Evolutionary conservation across 805 yeast genomes (phyloP).

Genomic region (Lachancea nothofagi): DNA sequence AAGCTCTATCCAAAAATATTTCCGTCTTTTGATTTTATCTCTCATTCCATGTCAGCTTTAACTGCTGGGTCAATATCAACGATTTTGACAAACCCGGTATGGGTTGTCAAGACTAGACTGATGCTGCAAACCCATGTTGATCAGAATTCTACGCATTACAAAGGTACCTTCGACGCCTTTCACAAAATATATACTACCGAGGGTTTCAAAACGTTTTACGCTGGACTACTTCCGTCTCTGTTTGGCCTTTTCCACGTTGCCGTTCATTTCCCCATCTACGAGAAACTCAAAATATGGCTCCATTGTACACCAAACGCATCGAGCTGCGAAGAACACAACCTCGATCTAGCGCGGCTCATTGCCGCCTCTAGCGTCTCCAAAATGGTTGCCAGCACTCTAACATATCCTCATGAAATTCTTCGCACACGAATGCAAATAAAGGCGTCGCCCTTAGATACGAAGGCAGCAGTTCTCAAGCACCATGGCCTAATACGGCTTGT

Average conservation of each 20-base stretch:
- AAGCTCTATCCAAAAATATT: constrained; percentile 42
- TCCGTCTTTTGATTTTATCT: constrained; percentile 31
- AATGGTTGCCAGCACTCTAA: constrained; percentile 79
- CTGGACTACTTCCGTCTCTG: constrained; percentile 85
- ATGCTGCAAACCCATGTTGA: constrained; percentile 65
- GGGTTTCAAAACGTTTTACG: constrained; percentile 75
- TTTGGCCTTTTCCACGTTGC: constrained; percentile 92
- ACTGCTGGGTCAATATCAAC: constrained; percentile 88
- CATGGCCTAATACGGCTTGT: constrained; percentile 16
- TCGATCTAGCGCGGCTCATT: constrained; percentile 41
- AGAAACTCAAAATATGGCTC: constrained; percentile 59
- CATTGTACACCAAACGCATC: constrained; percentile 25
- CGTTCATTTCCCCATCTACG: constrained; percentile 92
- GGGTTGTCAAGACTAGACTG: constrained; percentile 94
- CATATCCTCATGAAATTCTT: constrained; percentile 93
- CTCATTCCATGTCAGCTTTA: constrained; percentile 56
- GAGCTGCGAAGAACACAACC: constrained; percentile 19
- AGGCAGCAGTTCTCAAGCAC: background rate
- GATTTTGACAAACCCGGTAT: constrained; percentile 83
- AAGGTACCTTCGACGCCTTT: constrained; percentile 81
- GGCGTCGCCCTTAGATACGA: constrained; percentile 31
- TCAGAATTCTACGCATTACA: constrained; percentile 36
- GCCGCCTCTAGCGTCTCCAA: constrained; percentile 76
- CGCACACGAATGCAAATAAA: constrained; percentile 79
- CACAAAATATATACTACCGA: constrained; percentile 70